phyloP scores from a whole-genome alignment of 78 protist species.

The Fonticula alba region DNA sequence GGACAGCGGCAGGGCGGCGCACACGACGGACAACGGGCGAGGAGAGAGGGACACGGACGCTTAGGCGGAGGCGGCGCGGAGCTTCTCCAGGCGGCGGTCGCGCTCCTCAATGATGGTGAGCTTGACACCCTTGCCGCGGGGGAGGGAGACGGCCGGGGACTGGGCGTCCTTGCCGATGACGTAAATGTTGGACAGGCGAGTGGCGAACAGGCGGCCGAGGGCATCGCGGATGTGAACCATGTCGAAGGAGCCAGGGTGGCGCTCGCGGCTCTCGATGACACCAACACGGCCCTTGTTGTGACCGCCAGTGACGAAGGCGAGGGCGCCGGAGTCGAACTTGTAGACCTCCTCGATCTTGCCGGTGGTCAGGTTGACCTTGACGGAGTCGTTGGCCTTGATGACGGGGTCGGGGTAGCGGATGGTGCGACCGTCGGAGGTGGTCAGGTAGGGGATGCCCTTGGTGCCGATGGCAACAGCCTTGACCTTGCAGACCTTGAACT shows the following conservation, averaged over 20 bases:
- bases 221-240: constrained; percentile 82
- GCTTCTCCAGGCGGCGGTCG: constrained; percentile 27
- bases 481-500: constrained; percentile 85
- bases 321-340: constrained; percentile 42
- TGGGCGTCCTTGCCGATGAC: constrained; percentile 76
- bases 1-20: too few relatives aligned
- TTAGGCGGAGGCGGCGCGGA: too few relatives aligned
- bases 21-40: too few relatives aligned
- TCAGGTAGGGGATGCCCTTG: constrained; percentile 71
- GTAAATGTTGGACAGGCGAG: constrained; percentile 90
- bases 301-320: constrained; percentile 89
- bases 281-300: constrained; percentile 98
- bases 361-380: constrained; percentile 65
- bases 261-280: constrained; percentile 50
- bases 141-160: constrained; percentile 81
- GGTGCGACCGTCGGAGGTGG: constrained; percentile 98
- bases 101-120: constrained; percentile 56
- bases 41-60: too few relatives aligned
- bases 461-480: constrained; percentile 32
- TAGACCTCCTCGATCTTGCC: constrained; percentile 39
- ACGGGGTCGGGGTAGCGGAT: constrained; percentile 95
- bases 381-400: constrained; percentile 71
- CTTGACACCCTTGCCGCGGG: constrained; percentile 82
- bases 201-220: constrained; percentile 85
- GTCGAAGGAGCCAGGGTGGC: constrained; percentile 89